Percentiles rank a stretch among this genome's conserved stretches.
phyloP scores from a whole-genome alignment of 2,329 filamentous ascomycete genomes.

The Madurella mycetomatis region DNA sequence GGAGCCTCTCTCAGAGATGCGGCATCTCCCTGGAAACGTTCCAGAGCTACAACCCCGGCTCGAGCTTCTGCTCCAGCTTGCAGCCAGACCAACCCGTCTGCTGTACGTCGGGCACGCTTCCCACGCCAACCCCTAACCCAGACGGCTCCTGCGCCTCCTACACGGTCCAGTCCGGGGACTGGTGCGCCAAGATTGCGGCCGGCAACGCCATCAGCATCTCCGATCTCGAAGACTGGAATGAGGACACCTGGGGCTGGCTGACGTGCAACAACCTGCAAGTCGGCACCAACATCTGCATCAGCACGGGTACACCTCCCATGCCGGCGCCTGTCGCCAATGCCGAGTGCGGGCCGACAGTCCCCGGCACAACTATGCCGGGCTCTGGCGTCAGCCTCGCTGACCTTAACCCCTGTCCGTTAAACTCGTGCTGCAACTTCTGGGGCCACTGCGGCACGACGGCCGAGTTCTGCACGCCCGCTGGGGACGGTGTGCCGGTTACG shows the following conservation, averaged over 20 bases:
- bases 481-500: conserved; percentile 30
- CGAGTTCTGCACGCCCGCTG: conserved; percentile 28
- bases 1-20: neutral
- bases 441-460: conserved; percentile 28
- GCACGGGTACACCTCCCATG: conserved; percentile 32
- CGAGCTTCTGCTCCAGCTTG: conserved; percentile 27
- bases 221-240: conserved; percentile 37
- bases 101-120: conserved; percentile 34
- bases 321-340: conserved; percentile 36
- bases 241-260: conserved; percentile 36
- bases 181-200: conserved; percentile 28
- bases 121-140: conserved; percentile 30
- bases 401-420: conserved; percentile 45
- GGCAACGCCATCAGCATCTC: conserved; percentile 29
- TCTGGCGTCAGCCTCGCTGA: conserved; percentile 32
- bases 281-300: conserved; percentile 9
- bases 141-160: conserved; percentile 37
- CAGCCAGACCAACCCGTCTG: conserved; percentile 32
- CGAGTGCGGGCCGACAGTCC: conserved; percentile 43
- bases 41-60: conserved; percentile 29
- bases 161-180: conserved; percentile 30
- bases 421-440: conserved; percentile 38
- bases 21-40: conserved; percentile 14
- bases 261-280: conserved; percentile 34
- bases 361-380: conserved; percentile 30